Evolutionary conservation across 176 grass and related monocot species (phyloP).

Genomic region (Secale cereale): DNA sequence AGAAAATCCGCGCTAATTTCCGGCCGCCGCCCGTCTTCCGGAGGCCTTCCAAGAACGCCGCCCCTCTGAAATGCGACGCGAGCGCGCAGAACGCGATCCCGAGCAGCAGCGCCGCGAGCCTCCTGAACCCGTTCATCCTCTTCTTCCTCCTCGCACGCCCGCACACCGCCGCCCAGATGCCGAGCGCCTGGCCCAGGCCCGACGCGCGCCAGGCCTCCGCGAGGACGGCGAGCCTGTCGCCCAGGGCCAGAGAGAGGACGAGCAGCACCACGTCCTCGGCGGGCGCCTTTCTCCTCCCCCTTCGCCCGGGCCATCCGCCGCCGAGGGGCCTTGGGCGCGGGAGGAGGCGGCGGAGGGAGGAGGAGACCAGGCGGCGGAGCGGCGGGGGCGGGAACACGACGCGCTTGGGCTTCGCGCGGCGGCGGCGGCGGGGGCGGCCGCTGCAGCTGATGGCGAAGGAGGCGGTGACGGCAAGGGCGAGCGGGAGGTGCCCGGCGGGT

Average conservation of each 20-base stretch:
- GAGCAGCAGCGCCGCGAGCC: slow-evolving; percentile 39
- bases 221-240: slow-evolving; percentile 14
- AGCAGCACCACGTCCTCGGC: slow-evolving; percentile 14
- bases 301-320: slow-evolving; percentile 18
- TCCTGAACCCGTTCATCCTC: slow-evolving; percentile 12
- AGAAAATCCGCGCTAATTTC: slow-evolving; percentile 27
- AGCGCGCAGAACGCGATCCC: slow-evolving; percentile 38
- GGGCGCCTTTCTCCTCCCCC: neutral
- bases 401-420: slow-evolving; percentile 19
- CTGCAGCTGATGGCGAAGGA: slow-evolving; percentile 17
- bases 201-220: slow-evolving; percentile 28
- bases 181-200: slow-evolving; percentile 34
- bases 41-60: slow-evolving; percentile 13
- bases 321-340: slow-evolving; percentile 12
- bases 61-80: slow-evolving; percentile 24
- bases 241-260: slow-evolving; percentile 33
- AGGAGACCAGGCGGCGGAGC: slow-evolving; percentile 30
- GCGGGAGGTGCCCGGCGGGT: neutral
- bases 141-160: neutral
- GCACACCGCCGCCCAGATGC: slow-evolving; percentile 32
- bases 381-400: slow-evolving; percentile 18
- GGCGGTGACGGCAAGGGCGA: slow-evolving; percentile 5
- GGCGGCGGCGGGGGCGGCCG: neutral
- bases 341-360: slow-evolving; percentile 27
- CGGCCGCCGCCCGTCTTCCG: slow-evolving; percentile 22